These are phyloP conservation scores for Pythium dissimile DNA, from an alignment of 352 stramenopile genomes.

Conservation along the genomic window DNA sequence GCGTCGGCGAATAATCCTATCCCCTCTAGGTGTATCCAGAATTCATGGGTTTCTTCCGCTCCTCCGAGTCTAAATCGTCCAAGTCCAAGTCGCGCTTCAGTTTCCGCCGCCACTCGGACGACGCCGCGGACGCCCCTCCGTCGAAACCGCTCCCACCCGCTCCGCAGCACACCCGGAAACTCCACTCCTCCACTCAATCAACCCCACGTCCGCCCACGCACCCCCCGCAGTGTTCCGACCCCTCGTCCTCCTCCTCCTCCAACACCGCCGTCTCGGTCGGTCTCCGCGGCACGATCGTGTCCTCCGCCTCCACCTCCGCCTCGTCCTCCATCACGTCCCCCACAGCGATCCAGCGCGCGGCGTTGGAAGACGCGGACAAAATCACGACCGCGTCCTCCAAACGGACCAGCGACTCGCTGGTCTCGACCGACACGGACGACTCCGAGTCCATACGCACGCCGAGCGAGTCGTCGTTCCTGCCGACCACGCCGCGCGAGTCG, in stretches of 20 bases:
- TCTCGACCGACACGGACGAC: constrained; percentile 25
- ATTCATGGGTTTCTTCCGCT: constrained; percentile 67
- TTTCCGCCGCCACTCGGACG: constrained; percentile 58
- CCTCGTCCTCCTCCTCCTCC: background rate
- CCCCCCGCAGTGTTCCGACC: background rate
- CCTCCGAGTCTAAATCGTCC: constrained; percentile 33
- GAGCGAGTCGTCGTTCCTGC: constrained; percentile 10
- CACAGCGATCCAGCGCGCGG: constrained; percentile 30
- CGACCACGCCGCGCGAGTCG: constrained; percentile 15
- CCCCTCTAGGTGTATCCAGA: background rate
- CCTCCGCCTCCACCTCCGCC: constrained; percentile 25
- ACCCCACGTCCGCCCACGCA: constrained; percentile 4
- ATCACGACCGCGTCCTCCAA: constrained; percentile 22
- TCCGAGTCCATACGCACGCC: constrained; percentile 14
- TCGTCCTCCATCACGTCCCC: constrained; percentile 60
- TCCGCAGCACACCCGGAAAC: background rate
- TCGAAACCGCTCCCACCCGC: background rate
- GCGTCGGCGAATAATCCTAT: background rate
- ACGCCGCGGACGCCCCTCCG: constrained; percentile 14
- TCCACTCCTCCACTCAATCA: background rate
- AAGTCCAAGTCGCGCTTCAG: constrained; percentile 65
- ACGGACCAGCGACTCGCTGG: constrained; percentile 19
- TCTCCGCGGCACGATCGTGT: constrained; percentile 20
- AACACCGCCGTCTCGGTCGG: background rate
- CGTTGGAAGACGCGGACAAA: constrained; percentile 22